These are phyloP conservation scores for Plasmodium vivax DNA, from an alignment of 169 alveolate species.

Conservation along the genomic window DNA sequence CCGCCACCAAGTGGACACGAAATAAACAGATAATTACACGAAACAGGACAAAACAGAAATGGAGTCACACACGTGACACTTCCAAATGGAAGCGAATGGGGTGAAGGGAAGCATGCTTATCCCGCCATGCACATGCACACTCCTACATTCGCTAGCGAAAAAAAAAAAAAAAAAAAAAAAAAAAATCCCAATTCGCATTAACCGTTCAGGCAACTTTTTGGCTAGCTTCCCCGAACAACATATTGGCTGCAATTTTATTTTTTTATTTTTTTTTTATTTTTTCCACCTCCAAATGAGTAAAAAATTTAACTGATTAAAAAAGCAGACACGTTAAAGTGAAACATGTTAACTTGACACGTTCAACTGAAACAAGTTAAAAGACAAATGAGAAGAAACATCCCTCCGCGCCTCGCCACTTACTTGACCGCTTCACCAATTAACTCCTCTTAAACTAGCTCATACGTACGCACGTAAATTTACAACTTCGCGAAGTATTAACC, in stretches of 20 bases:
- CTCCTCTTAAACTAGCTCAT: background rate
- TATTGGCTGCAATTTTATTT: background rate
- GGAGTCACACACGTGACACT: background rate
- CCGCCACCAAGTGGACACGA: background rate
- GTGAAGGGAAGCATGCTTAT: background rate
- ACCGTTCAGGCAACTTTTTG: background rate
- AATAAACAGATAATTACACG: background rate
- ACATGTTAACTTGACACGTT: background rate
- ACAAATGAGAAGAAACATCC: background rate
- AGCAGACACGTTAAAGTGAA: background rate
- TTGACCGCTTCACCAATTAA: background rate
- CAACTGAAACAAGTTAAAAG: background rate
- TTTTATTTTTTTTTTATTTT: background rate
- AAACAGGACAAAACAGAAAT: constrained; percentile 1
- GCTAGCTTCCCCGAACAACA: background rate
- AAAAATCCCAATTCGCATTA: background rate
- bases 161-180: background rate
- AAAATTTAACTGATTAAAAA: background rate
- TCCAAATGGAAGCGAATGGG: background rate
- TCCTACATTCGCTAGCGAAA: background rate
- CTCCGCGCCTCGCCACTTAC: background rate
- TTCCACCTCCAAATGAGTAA: background rate
- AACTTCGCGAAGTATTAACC: background rate
- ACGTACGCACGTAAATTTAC: background rate
- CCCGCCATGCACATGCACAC: background rate